Percentiles rank a stretch among this genome's conserved stretches.
Conservation (phyloP, 306 rosid species). For the Betula pendula region DNA sequence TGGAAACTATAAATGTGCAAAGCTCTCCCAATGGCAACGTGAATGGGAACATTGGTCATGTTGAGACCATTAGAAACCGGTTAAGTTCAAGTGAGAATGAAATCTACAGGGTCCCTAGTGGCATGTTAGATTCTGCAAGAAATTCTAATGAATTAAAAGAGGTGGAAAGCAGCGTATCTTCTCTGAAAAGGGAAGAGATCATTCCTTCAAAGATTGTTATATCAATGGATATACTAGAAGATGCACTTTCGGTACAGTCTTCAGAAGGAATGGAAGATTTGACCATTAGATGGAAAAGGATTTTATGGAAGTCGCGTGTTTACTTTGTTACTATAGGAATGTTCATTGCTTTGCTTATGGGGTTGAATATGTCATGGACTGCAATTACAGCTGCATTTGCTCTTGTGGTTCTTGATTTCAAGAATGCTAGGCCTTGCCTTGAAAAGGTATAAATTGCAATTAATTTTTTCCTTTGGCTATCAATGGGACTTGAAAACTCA, state of each 20-base stretch:
- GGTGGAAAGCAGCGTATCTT: slow-evolving; percentile 26
- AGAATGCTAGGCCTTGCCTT: slow-evolving; percentile 82
- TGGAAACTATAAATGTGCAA: slow-evolving; percentile 31
- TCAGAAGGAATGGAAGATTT: slow-evolving; percentile 32
- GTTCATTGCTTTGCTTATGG: slow-evolving; percentile 74
- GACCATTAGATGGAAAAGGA: slow-evolving; percentile 42
- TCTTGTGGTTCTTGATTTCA: slow-evolving; percentile 86
- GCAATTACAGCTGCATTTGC: slow-evolving; percentile 83
- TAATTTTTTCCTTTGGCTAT: neutral
- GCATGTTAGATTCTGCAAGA: slow-evolving; percentile 29
- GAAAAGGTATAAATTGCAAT: slow-evolving; percentile 62
- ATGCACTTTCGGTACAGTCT: slow-evolving; percentile 14
- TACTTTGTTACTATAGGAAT: slow-evolving; percentile 74
- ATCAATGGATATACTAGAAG: slow-evolving; percentile 26
- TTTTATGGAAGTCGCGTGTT: slow-evolving; percentile 68
- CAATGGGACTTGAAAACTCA: neutral
- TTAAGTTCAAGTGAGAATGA: slow-evolving; percentile 37
- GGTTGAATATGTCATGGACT: slow-evolving; percentile 90
- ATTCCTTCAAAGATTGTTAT: slow-evolving; percentile 31
- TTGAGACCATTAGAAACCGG: slow-evolving; percentile 47
- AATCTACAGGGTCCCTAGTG: slow-evolving; percentile 36
- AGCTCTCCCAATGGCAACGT: slow-evolving; percentile 40
- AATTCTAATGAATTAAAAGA: slow-evolving; percentile 54
- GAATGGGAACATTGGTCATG: neutral
- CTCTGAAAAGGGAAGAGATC: slow-evolving; percentile 43